Percentiles rank a stretch among this genome's conserved stretches.
Evolutionary conservation across 768 basidiomycete species (phyloP).

Genomic region (Suillus alpinus): DNA sequence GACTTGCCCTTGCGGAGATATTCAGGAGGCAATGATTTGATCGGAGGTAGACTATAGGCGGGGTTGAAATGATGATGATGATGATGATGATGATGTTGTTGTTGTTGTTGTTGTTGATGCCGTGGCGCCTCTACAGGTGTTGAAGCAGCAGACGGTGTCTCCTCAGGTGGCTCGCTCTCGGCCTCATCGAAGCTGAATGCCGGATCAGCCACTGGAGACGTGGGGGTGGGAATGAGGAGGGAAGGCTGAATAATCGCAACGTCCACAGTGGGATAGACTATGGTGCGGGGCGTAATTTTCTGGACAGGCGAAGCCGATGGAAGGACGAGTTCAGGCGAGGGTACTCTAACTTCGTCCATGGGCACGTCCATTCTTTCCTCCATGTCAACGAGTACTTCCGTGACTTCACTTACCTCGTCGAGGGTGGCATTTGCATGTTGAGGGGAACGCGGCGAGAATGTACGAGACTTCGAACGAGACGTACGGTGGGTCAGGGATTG

Average conservation of each 20-base stretch:
- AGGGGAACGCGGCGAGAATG: slow-evolving; percentile 10
- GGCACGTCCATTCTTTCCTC: slow-evolving; percentile 14
- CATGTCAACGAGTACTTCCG: slow-evolving; percentile 6
- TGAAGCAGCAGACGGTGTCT: slow-evolving; percentile 9
- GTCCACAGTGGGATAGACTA: slow-evolving; percentile 28
- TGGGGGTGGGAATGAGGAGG: slow-evolving; percentile 35
- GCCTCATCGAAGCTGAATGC: slow-evolving; percentile 33
- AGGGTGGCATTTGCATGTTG: background rate
- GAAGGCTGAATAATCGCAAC: slow-evolving; percentile 24
- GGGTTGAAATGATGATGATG: slow-evolving; percentile 38
- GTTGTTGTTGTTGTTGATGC: slow-evolving; percentile 12
- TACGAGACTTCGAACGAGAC: slow-evolving; percentile 15
- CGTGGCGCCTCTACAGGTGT: slow-evolving; percentile 19
- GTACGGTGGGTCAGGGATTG: slow-evolving; percentile 16
- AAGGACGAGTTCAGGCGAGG: slow-evolving; percentile 21
- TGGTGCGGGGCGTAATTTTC: slow-evolving; percentile 9
- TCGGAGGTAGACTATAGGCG: slow-evolving; percentile 52
- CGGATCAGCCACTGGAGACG: slow-evolving; percentile 31
- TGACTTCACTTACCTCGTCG: slow-evolving; percentile 5
- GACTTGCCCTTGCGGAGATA: slow-evolving; percentile 49
- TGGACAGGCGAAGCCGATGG: slow-evolving; percentile 22
- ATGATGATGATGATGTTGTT: background rate
- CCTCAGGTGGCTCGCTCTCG: slow-evolving; percentile 23
- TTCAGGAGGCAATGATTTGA: slow-evolving; percentile 54
- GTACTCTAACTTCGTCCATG: slow-evolving; percentile 21